Evolutionary conservation across 1,139 yeast genomes (phyloP).

Genomic region (Debaryomyces psychrophilus): DNA sequence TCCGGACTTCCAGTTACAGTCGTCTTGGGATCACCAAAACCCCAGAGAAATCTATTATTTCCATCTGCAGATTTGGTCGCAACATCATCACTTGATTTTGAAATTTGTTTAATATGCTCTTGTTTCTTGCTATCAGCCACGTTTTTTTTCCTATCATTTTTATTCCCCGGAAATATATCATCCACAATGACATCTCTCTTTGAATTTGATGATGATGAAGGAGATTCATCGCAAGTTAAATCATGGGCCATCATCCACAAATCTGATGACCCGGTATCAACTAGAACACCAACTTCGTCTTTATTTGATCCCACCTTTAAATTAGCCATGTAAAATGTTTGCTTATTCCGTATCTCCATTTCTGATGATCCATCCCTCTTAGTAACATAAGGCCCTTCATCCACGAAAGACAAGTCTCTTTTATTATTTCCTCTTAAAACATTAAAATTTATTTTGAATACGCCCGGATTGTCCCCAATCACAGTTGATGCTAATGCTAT

Average conservation of each 20-base stretch:
- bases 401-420: constrained; percentile 20
- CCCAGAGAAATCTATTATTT: constrained; percentile 1
- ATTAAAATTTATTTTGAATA: constrained; percentile 28
- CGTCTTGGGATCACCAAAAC: not conserved
- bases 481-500: not conserved
- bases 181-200: constrained; percentile 5
- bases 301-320: constrained; percentile 39
- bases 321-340: constrained; percentile 52
- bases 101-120: not conserved
- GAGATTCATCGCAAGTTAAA: constrained; percentile 25
- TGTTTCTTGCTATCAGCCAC: not conserved
- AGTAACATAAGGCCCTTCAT: constrained; percentile 20
- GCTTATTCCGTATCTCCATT: constrained; percentile 45
- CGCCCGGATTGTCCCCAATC: constrained; percentile 9
- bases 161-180: not conserved
- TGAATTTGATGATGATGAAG: not conserved
- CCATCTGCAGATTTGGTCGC: not conserved
- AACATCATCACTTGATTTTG: not conserved
- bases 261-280: constrained; percentile 53
- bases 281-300: constrained; percentile 35
- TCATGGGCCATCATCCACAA: constrained; percentile 48
- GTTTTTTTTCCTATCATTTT: not conserved
- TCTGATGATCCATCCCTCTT: constrained; percentile 43
- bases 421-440: constrained; percentile 30
- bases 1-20: constrained; percentile 2